Conservation (phyloP, 2,329 filamentous ascomycete genomes). For the Alternaria arborescens region DNA sequence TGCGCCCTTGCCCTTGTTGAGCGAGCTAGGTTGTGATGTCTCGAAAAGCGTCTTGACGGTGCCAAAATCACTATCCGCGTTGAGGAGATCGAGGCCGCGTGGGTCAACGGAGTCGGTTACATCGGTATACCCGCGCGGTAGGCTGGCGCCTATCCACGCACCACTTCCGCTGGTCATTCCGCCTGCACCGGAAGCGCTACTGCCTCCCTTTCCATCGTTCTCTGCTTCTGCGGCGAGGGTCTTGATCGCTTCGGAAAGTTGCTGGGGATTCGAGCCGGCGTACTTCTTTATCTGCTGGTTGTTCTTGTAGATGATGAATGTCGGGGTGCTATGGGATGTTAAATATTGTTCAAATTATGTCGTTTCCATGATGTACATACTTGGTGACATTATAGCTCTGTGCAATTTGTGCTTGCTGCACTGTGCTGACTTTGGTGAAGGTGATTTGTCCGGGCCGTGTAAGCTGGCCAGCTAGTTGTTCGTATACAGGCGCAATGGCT, state of each 20-base stretch:
- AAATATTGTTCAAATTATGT: conserved; percentile 19
- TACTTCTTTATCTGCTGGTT: conserved; percentile 73
- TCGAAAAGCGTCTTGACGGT: conserved; percentile 78
- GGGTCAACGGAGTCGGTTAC: conserved; percentile 83
- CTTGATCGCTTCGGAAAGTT: conserved; percentile 75
- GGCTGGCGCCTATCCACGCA: conserved; percentile 75
- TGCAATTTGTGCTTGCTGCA: conserved; percentile 77
- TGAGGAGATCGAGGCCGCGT: conserved; percentile 84
- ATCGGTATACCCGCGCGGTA: conserved; percentile 83
- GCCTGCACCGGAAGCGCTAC: conserved; percentile 54
- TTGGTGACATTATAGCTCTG: conserved; percentile 75
- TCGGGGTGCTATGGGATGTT: conserved; percentile 70
- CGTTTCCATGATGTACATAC: conserved; percentile 51
- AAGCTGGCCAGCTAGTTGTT: conserved; percentile 75
- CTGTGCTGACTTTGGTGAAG: conserved; percentile 88
- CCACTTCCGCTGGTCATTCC: conserved; percentile 50
- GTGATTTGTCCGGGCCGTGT: conserved; percentile 76
- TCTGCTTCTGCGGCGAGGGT: conserved; percentile 74
- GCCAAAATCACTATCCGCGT: conserved; percentile 80
- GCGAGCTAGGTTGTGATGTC: conserved; percentile 68
- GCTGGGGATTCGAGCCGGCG: conserved; percentile 75
- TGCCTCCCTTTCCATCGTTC: conserved; percentile 52
- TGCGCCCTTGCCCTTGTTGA: conserved; percentile 62
- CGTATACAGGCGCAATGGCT: conserved; percentile 82
- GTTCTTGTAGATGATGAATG: conserved; percentile 83